A percentile compares a stretch with the other conserved stretches of the same genome.
phyloP scores from a whole-genome alignment of 23 red algal species.

The Gracilaria vermiculophylla region DNA sequence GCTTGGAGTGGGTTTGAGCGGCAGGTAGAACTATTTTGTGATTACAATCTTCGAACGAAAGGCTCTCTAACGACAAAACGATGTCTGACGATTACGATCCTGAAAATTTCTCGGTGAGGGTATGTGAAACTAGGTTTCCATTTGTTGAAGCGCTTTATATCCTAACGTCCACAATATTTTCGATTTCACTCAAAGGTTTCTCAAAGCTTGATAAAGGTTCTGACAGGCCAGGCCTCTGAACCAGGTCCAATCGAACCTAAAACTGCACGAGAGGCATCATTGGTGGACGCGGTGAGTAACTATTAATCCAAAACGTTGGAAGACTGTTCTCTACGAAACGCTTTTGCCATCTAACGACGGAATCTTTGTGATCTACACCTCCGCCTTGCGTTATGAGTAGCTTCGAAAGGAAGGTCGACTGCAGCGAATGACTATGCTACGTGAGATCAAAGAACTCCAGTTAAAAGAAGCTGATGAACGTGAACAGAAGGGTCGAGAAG shows the following conservation, averaged over 20 bases:
- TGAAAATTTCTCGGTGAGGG: conserved; percentile 53
- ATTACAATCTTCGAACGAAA: not conserved
- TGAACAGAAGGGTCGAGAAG: conserved; percentile 28
- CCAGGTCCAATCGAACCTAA: conserved; percentile 54
- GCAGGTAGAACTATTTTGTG: not conserved
- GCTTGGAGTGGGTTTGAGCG: not conserved
- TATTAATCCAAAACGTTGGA: not conserved
- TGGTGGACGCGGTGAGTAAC: conserved; percentile 47
- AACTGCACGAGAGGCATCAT: conserved; percentile 45
- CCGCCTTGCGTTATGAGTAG: not conserved
- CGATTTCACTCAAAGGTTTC: conserved; percentile 12
- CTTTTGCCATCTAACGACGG: not conserved
- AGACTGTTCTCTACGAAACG: not conserved
- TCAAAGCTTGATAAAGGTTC: conserved; percentile 43
- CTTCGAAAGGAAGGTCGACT: conserved; percentile 42
- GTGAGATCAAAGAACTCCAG: conserved; percentile 38
- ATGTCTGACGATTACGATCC: conserved; percentile 70
- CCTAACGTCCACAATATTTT: not conserved
- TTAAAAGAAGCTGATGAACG: conserved; percentile 42
- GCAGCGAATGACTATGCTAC: conserved; percentile 14
- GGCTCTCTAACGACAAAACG: not conserved
- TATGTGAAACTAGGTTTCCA: not conserved
- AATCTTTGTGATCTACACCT: not conserved
- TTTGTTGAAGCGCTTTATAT: not conserved
- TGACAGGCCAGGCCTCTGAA: conserved; percentile 52